Base-by-base conservation (phyloP, 2,329 filamentous ascomycete genomes). In the Calonectria honghensis region DNA sequence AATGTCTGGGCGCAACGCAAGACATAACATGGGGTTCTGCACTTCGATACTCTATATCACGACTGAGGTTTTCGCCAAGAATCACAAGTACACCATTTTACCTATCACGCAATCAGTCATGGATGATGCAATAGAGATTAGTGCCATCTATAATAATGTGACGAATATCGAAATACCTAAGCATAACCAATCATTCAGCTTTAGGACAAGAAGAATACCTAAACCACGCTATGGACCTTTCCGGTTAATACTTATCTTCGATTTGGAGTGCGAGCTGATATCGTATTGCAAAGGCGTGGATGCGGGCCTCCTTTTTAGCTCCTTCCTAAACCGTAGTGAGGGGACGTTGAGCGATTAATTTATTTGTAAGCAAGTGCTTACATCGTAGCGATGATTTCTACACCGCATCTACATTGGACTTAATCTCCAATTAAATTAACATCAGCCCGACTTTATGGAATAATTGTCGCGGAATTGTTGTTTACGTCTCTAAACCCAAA, bases 271-370 rank as follows among this genome's bases (percentile, higher is more conserved):
- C 24, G 50, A 31, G 18, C 3, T 14, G 24, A 13, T 18, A 18
- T 31, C 14, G 13, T 6, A 9, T 18, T 52, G 14, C 9, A 29
- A 7, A 27, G 24, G 13, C 31, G 24, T 6, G 18, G 16, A 31
- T 52, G 50, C 50, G 24, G 29, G 51, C n/a, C 24, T 20, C 24
- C 13, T 41, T 24, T 10, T 63, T 63, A 20, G 57, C 57, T 29
- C 57, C 57, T 63, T 63, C 57, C 57, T 41, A 63, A 63, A 41
- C 4, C 57, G 39, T 41, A 39, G 24, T 63, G 57, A 63, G 57
- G 57, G 57, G 57, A 41, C 20, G 5, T 11, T 41, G 52, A 41
- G 57, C 39, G 57, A 63, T 63, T 63, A 63, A 39, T 18, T 6
- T 10, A 6, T 27, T 31, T 41, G 14, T 41, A 29, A 29, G 39